Conservation (phyloP, 805 yeast genomes). For the Ogataea henricii region DNA sequence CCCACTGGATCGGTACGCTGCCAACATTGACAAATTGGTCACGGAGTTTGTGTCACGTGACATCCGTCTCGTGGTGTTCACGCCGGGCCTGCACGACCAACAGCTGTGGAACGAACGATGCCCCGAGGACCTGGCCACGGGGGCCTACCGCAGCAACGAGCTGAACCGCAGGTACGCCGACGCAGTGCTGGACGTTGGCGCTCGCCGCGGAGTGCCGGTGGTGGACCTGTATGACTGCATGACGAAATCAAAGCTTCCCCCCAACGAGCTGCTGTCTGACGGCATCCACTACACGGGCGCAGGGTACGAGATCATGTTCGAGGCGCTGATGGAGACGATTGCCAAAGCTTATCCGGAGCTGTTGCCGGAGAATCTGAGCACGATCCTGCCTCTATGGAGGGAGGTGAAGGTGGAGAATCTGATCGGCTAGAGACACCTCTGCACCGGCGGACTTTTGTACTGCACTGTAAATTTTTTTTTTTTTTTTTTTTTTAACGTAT, state of each 20-base stretch:
- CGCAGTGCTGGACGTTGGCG: slow-evolving; percentile 49
- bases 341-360: slow-evolving; percentile 35
- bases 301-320: slow-evolving; percentile 40
- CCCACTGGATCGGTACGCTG: slow-evolving; percentile 47
- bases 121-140: slow-evolving; percentile 39
- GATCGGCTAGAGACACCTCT: too few relatives aligned
- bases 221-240: slow-evolving; percentile 52
- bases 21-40: slow-evolving; percentile 50
- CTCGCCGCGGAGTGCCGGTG: slow-evolving; percentile 51
- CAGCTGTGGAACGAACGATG: slow-evolving; percentile 39
- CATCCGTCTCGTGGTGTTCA: slow-evolving; percentile 57
- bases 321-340: slow-evolving; percentile 35
- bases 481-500: too few relatives aligned
- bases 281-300: slow-evolving; percentile 45
- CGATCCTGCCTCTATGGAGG: slow-evolving; percentile 28
- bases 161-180: slow-evolving; percentile 51
- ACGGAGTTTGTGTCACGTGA: slow-evolving; percentile 40
- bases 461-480: too few relatives aligned
- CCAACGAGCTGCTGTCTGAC: slow-evolving; percentile 36
- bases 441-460: too few relatives aligned
- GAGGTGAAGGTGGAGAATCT: slow-evolving; percentile 15
- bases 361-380: slow-evolving; percentile 21
- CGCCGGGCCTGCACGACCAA: slow-evolving; percentile 62
- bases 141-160: slow-evolving; percentile 48
- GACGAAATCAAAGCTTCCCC: slow-evolving; percentile 33